These are phyloP conservation scores for Xanthoceras sorbifolium DNA, from an alignment of 345 rosid genomes.

Conservation along the genomic window DNA sequence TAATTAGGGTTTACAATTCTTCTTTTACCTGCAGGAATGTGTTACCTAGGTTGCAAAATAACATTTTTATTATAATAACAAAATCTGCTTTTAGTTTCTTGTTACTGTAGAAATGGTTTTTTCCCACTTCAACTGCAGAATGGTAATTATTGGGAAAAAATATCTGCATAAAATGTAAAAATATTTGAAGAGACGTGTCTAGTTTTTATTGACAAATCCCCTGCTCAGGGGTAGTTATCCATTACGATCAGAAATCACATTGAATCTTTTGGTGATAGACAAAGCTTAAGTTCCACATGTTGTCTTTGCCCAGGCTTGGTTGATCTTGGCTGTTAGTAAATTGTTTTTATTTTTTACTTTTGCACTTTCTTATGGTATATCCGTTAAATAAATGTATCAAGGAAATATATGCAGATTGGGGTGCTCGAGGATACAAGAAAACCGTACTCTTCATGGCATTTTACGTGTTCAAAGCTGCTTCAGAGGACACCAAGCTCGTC, in stretches of 20 bases:
- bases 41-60: too few species aligned
- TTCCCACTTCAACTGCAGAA: too few species aligned
- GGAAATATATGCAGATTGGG: slow-evolving; percentile 67
- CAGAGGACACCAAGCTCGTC: slow-evolving; percentile 89
- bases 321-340: background rate
- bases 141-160: too few species aligned
- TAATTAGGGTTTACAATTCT: too few species aligned
- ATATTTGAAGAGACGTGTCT: too few species aligned
- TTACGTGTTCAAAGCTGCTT: slow-evolving; percentile 94
- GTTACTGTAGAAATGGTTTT: too few species aligned
- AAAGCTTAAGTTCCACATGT: background rate
- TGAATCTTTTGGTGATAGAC: background rate
- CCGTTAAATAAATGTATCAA: background rate
- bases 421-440: slow-evolving; percentile 95
- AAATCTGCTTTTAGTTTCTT: too few species aligned
- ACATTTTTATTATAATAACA: too few species aligned
- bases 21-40: too few species aligned
- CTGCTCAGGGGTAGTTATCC: too few species aligned
- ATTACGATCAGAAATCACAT: background rate
- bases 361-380: background rate
- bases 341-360: background rate
- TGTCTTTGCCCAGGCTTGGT: background rate
- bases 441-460: slow-evolving; percentile 93
- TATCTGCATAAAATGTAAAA: too few species aligned
- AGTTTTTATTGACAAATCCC: too few species aligned